Conservation (phyloP, 371 early-diverging fungal genomes). For the Mortierella sp. region DNA sequence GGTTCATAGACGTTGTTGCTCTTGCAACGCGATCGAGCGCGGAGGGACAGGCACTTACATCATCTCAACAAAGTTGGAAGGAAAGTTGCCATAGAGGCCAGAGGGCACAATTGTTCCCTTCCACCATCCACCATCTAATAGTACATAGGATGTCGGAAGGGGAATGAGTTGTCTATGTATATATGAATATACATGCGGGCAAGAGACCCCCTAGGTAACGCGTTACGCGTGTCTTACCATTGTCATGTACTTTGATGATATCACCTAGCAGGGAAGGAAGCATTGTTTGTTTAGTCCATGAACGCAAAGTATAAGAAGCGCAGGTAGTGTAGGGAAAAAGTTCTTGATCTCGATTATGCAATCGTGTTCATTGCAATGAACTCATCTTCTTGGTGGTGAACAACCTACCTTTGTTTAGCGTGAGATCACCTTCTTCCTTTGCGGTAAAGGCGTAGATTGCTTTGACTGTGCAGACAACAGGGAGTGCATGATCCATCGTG, state of each 20-base stretch:
- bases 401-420: slow-evolving; percentile 39
- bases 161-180: no score
- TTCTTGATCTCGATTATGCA: no score
- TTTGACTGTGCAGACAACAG: slow-evolving; percentile 39
- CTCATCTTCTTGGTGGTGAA: no score
- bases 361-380: no score
- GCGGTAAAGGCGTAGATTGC: slow-evolving; percentile 42
- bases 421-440: slow-evolving; percentile 39
- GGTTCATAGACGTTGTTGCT: neutral
- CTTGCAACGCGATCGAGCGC: no score
- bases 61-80: slow-evolving; percentile 50
- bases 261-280: slow-evolving; percentile 23
- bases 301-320: neutral
- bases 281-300: neutral
- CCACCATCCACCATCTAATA: slow-evolving; percentile 52
- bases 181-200: no score
- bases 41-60: slow-evolving; percentile 19
- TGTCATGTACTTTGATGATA: slow-evolving; percentile 49
- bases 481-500: slow-evolving; percentile 21
- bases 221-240: slow-evolving; percentile 26
- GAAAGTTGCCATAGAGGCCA: slow-evolving; percentile 32
- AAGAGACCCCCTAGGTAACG: no score
- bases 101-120: slow-evolving; percentile 30
- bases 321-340: no score
- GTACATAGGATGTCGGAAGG: no score